phyloP scores from a whole-genome alignment of 1,139 yeast genomes.

The Candida tetrigidarum region DNA sequence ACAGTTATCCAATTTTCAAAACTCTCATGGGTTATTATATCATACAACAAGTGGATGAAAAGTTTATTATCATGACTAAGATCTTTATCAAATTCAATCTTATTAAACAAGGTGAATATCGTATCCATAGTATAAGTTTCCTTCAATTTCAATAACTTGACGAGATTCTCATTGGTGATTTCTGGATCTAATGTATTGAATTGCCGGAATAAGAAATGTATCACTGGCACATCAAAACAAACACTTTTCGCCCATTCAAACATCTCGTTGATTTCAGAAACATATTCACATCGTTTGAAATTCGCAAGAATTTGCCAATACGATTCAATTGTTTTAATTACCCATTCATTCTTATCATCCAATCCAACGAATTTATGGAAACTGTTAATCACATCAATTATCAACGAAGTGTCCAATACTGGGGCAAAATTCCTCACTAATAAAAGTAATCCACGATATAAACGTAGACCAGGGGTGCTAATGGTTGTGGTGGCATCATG shows the following conservation, averaged over 20 bases:
- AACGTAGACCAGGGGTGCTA: constrained; percentile 13
- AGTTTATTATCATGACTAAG: constrained; percentile 16
- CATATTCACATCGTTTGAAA: constrained; percentile 10
- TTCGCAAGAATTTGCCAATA: constrained; percentile 20
- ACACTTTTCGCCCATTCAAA: constrained; percentile 7
- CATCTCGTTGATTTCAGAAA: constrained; percentile 9
- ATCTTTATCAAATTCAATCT: constrained; percentile 10
- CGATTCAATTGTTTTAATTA: constrained; percentile 8
- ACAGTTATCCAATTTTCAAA: constrained; percentile 24
- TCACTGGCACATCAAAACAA: constrained; percentile 10
- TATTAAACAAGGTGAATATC: constrained; percentile 10
- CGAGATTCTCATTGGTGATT: constrained; percentile 15
- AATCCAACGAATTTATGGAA: constrained; percentile 6
- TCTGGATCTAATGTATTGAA: constrained; percentile 16
- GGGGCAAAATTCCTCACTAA: constrained; percentile 15
- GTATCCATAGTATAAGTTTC: constrained; percentile 9
- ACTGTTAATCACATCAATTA: constrained; percentile 10
- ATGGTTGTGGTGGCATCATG: constrained; percentile 7
- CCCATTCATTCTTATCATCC: constrained; percentile 9
- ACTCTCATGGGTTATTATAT: constrained; percentile 27
- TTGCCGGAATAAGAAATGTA: constrained; percentile 19
- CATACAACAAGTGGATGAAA: constrained; percentile 20
- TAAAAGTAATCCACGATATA: constrained; percentile 17
- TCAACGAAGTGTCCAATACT: constrained; percentile 2
- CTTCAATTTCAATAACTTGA: constrained; percentile 8